Evolutionary conservation across 108 stramenopile species (phyloP), one percentile per base, ranked within the genome.

Genomic region (Skeletonema costatum): DNA sequence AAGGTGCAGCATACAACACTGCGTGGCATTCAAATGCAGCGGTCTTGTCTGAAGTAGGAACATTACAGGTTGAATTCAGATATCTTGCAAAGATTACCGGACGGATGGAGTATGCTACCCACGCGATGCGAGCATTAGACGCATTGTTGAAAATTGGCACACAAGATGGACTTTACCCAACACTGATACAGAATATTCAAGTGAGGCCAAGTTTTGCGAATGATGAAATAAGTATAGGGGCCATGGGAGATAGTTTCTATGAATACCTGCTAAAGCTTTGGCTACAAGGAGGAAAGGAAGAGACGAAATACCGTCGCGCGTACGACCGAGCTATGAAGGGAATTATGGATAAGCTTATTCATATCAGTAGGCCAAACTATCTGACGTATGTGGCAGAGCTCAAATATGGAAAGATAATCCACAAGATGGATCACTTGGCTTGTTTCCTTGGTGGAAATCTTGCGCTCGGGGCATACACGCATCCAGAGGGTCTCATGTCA

Each of bases 401-500:
- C 32, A 36, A 21, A 68, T 36, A 25, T 67, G 29, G 46, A 36
- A 39, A 48, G 41, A 63, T 77, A 36, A 17, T 82, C 1, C 70
- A 76, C 36, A 89, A 90, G 58, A 90, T 88, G 89, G 89, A 89
- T 64, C 90, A 92, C 71, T 65, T 94, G 17, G 84, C 86, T 2
- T 96, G 95, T 76, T 96, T 93, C 65, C 76, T 94, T 38, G 89
- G 89, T 13, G 95, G 92, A 7, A 75, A 80, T 4, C 75, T 93
- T 46, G 93, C 89, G 1, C 76, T 94, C 21, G 93, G 90, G 17
- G 90, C 93, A 29, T 78, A 64, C 58, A 89, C 87, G 11, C 64
- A 89, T 79, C 88, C 88, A 0, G 64, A 71, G n/a, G 83, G 84
- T 10, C 53, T 84, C n/a, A 70, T 2, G n/a, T 84, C 78, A 8